Conservation (phyloP, 1,284 basidiomycete genomes). For the Fomitopsis betulina region DNA sequence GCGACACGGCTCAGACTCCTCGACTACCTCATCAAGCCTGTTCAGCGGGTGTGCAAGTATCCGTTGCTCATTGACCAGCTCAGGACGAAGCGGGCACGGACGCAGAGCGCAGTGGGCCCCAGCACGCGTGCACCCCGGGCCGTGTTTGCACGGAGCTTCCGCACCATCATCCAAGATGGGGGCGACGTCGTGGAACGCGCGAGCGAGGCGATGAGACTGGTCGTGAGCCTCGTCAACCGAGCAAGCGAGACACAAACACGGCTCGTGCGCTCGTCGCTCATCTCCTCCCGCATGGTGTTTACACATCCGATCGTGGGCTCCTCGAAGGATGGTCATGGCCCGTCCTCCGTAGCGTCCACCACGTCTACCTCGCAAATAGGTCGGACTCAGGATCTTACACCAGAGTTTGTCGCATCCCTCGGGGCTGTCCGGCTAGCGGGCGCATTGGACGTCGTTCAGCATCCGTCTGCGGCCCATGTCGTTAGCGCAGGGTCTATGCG, state of each 20-base stretch:
- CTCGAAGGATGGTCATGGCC: slow-evolving; percentile 8
- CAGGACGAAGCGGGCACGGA: slow-evolving; percentile 30
- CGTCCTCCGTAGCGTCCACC: background rate
- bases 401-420: slow-evolving; percentile 61
- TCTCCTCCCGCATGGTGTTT: slow-evolving; percentile 56
- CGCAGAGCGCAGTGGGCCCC: slow-evolving; percentile 19
- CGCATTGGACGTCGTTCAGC: slow-evolving; percentile 79
- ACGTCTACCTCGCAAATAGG: background rate
- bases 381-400: slow-evolving; percentile 28
- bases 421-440: slow-evolving; percentile 77
- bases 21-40: slow-evolving; percentile 87
- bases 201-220: slow-evolving; percentile 58
- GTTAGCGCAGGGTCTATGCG: slow-evolving; percentile 35
- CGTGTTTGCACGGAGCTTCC: background rate
- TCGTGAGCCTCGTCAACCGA: slow-evolving; percentile 48
- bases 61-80: slow-evolving; percentile 83
- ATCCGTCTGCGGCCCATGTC: slow-evolving; percentile 23
- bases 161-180: slow-evolving; percentile 7
- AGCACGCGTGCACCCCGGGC: background rate
- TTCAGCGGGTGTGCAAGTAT: slow-evolving; percentile 90
- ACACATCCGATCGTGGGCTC: slow-evolving; percentile 9
- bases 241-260: slow-evolving; percentile 52
- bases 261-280: slow-evolving; percentile 58
- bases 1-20: slow-evolving; percentile 53
- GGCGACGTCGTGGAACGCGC: slow-evolving; percentile 31